These are phyloP conservation scores for Mycena belliarum DNA, from an alignment of 768 basidiomycete genomes.

Conservation along the genomic window DNA sequence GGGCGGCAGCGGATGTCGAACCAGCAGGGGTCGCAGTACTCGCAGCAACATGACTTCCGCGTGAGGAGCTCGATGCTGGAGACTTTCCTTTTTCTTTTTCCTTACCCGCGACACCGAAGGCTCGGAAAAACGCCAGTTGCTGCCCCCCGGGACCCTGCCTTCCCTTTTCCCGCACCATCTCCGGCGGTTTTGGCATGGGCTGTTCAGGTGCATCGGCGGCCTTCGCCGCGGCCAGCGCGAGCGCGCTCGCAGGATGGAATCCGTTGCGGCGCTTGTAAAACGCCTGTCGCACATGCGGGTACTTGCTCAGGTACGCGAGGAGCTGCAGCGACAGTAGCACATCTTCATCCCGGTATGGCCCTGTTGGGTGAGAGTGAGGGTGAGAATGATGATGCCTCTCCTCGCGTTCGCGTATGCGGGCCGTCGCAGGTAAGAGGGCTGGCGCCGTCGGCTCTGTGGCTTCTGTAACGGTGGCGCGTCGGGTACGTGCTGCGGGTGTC, in stretches of 20 bases:
- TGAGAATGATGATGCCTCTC: slow-evolving; percentile 35
- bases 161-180: slow-evolving; percentile 27
- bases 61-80: slow-evolving; percentile 39
- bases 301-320: slow-evolving; percentile 95
- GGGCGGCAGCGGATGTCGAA: slow-evolving; percentile 18
- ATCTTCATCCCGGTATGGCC: slow-evolving; percentile 92
- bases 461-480: slow-evolving; percentile 22
- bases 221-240: slow-evolving; percentile 26
- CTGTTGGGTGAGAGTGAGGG: slow-evolving; percentile 34
- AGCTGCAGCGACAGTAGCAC: slow-evolving; percentile 89
- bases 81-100: slow-evolving; percentile 33
- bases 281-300: slow-evolving; percentile 93
- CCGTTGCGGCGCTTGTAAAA: slow-evolving; percentile 87
- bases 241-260: slow-evolving; percentile 75
- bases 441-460: slow-evolving; percentile 28
- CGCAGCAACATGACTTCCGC: slow-evolving; percentile 44
- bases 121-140: slow-evolving; percentile 15
- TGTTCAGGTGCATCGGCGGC: slow-evolving; percentile 18
- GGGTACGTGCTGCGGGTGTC: slow-evolving; percentile 6
- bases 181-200: slow-evolving; percentile 21
- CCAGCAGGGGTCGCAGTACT: slow-evolving; percentile 30
- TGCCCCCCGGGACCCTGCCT: slow-evolving; percentile 2
- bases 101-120: slow-evolving; percentile 22
- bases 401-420: slow-evolving; percentile 24
- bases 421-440: slow-evolving; percentile 21